A percentile compares a stretch with the other conserved stretches of the same genome.
These are phyloP conservation scores for Blastobotrys elegans DNA, from an alignment of 1,139 yeast species.

Conservation along the genomic window DNA sequence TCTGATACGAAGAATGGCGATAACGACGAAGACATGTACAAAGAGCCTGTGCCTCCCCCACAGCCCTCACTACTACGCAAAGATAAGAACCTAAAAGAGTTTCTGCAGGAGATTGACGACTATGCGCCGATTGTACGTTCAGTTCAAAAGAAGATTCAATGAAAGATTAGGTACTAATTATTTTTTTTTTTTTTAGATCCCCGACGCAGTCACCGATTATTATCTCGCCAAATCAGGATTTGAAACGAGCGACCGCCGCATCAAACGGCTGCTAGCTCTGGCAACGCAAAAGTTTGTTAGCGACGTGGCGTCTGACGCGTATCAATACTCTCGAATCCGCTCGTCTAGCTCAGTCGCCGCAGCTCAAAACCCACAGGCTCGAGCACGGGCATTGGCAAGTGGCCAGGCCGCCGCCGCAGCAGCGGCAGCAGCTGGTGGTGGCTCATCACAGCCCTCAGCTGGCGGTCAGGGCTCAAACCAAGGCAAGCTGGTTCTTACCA, in stretches of 20 bases:
- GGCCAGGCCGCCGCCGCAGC: slow-evolving; percentile 39
- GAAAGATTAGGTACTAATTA: neutral
- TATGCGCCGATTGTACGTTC: slow-evolving; percentile 67
- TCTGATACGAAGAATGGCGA: slow-evolving; percentile 17
- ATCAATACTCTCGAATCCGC: slow-evolving; percentile 87
- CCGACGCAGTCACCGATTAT: slow-evolving; percentile 97
- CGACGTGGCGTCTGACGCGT: slow-evolving; percentile 95
- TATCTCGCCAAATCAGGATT: slow-evolving; percentile 87
- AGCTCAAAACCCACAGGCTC: slow-evolving; percentile 77
- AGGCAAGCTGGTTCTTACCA: slow-evolving; percentile 74
- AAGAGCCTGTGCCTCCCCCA: slow-evolving; percentile 38
- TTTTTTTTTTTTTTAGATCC: slow-evolving; percentile 42
- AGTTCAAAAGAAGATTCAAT: neutral
- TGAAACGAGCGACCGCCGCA: slow-evolving; percentile 70
- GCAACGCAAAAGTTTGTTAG: slow-evolving; percentile 95
- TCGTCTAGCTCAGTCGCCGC: slow-evolving; percentile 78
- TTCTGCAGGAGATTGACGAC: slow-evolving; percentile 84
- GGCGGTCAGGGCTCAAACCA: slow-evolving; percentile 39
- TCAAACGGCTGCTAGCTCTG: slow-evolving; percentile 79
- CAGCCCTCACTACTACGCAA: slow-evolving; percentile 72
- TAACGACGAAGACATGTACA: slow-evolving; percentile 15
- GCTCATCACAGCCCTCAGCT: slow-evolving; percentile 5
- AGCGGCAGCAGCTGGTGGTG: slow-evolving; percentile 2
- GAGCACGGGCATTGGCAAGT: slow-evolving; percentile 74
- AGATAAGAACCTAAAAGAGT: slow-evolving; percentile 83